Conservation (phyloP, 2,329 filamentous ascomycete species). For the Aspergillus arachidicola region DNA sequence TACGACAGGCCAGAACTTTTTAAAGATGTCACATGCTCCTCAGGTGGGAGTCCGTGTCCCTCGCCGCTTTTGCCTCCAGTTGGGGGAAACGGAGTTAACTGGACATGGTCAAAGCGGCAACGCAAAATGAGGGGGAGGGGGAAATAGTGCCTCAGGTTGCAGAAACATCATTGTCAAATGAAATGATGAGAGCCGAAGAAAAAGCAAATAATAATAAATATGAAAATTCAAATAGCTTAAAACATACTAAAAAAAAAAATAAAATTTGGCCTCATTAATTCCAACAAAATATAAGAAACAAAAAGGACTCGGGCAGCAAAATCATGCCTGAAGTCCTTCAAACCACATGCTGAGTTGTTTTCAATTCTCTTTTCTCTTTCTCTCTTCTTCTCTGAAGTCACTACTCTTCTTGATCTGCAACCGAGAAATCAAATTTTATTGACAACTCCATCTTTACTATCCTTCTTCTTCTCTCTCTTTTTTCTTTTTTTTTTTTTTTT, state of each 20-base stretch:
- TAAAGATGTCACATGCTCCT: not conserved
- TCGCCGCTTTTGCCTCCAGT: slow-evolving; percentile 14
- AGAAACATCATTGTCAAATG: slow-evolving; percentile 2
- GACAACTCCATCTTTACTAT: slow-evolving; percentile 8
- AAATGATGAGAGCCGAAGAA: not conserved
- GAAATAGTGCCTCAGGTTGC: slow-evolving; percentile 14
- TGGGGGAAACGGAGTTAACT: not conserved
- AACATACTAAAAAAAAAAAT: slow-evolving; percentile 8
- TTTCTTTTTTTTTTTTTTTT: too few species aligned
- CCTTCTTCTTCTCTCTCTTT: not conserved
- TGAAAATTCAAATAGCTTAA: slow-evolving; percentile 7
- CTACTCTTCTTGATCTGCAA: not conserved
- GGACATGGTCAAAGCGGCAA: slow-evolving; percentile 18
- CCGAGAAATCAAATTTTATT: not conserved
- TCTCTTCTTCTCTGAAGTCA: slow-evolving; percentile 11
- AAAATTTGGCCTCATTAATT: not conserved
- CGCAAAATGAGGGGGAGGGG: slow-evolving; percentile 26
- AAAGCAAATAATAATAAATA: not conserved
- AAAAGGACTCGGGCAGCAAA: slow-evolving; percentile 10
- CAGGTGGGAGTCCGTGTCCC: not conserved
- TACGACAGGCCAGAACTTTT: not conserved
- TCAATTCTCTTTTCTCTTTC: slow-evolving; percentile 6
- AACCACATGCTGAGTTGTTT: slow-evolving; percentile 8
- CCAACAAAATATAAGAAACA: not conserved
- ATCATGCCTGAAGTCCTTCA: slow-evolving; percentile 5